A percentile compares a stretch with the other conserved stretches of the same genome.
These are phyloP conservation scores for Leishmania guyanensis DNA, from an alignment of 208 protist genomes.

Conservation along the genomic window DNA sequence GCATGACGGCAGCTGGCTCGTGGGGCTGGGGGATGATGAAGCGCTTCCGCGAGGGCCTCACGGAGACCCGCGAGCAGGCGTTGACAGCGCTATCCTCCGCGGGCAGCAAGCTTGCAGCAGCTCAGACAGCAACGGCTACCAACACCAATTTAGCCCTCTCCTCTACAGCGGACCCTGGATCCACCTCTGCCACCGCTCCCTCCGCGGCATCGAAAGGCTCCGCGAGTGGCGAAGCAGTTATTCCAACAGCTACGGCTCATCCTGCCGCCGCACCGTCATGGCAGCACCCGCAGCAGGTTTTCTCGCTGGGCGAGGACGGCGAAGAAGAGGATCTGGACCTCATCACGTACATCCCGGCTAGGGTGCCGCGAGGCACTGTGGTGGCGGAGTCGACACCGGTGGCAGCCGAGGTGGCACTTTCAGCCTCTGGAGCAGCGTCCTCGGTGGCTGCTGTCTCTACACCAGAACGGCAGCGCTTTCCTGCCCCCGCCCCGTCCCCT, in stretches of 20 bases:
- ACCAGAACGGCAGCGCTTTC: neutral
- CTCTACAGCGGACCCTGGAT: neutral
- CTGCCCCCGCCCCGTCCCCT: neutral
- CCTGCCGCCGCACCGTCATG: neutral
- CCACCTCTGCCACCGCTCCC: neutral
- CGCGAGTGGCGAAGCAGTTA: slow-evolving; percentile 42
- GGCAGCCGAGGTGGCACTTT: neutral
- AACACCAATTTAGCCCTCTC: neutral
- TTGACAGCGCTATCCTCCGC: slow-evolving; percentile 11
- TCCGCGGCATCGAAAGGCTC: neutral
- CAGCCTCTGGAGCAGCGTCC: neutral
- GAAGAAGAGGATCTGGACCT: slow-evolving; percentile 77
- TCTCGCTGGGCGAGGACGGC: slow-evolving; percentile 58
- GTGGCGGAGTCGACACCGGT: slow-evolving; percentile 6
- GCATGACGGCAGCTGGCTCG: slow-evolving; percentile 45
- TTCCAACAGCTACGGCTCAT: slow-evolving; percentile 1
- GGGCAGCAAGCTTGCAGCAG: neutral
- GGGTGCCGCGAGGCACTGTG: slow-evolving; percentile 17
- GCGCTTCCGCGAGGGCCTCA: slow-evolving; percentile 50
- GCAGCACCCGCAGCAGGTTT: slow-evolving; percentile 28
- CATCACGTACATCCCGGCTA: slow-evolving; percentile 55
- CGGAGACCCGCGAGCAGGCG: slow-evolving; percentile 31
- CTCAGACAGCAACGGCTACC: neutral
- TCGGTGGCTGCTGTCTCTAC: neutral
- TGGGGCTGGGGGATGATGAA: slow-evolving; percentile 75